Conservation (phyloP, 257 asterid species). For the Eustoma russellianum region DNA sequence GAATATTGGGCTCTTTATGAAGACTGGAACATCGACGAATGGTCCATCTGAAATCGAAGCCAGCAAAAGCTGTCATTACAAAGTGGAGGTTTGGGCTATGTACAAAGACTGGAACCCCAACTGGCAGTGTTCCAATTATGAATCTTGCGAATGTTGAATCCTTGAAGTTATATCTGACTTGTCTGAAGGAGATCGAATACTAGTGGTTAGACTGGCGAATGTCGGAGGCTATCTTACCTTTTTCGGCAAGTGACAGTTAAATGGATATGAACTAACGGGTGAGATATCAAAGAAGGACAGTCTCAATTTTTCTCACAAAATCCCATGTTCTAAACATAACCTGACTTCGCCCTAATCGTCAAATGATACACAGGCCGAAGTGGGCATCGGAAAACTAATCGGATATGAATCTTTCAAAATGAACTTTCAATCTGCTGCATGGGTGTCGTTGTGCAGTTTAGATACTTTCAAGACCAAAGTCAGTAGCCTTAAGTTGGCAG, state of each 20-base stretch:
- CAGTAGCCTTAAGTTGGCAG: too few relatives aligned
- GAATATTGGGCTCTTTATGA: constrained; percentile 21
- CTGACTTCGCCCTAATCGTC: too few relatives aligned
- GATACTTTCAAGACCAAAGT: too few relatives aligned
- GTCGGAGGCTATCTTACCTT: constrained; percentile 14
- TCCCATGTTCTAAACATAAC: constrained; percentile 1
- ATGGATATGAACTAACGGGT: constrained; percentile 11
- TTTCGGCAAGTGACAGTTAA: constrained; percentile 6
- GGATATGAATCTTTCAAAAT: too few relatives aligned
- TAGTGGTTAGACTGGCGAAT: constrained; percentile 10
- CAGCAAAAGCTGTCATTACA: constrained; percentile 6
- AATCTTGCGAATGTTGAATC: constrained; percentile 7
- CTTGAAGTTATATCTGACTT: constrained; percentile 14
- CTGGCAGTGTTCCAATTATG: constrained; percentile 6
- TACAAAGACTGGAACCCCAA: constrained; percentile 10
- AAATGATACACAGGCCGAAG: too few relatives aligned
- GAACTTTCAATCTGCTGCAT: too few relatives aligned
- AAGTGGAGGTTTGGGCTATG: constrained; percentile 21
- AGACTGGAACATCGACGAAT: constrained; percentile 11
- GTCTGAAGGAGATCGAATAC: constrained; percentile 9
- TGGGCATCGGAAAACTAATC: too few relatives aligned
- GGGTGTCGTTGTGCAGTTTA: too few relatives aligned
- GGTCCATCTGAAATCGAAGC: constrained; percentile 8
- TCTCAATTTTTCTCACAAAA: constrained; percentile 15
- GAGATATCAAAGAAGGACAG: constrained; percentile 13